Evolutionary conservation across 2,329 filamentous ascomycete species (phyloP), one percentile per base, ranked within the genome.

Genomic region (Cryoendolithus antarcticus): DNA sequence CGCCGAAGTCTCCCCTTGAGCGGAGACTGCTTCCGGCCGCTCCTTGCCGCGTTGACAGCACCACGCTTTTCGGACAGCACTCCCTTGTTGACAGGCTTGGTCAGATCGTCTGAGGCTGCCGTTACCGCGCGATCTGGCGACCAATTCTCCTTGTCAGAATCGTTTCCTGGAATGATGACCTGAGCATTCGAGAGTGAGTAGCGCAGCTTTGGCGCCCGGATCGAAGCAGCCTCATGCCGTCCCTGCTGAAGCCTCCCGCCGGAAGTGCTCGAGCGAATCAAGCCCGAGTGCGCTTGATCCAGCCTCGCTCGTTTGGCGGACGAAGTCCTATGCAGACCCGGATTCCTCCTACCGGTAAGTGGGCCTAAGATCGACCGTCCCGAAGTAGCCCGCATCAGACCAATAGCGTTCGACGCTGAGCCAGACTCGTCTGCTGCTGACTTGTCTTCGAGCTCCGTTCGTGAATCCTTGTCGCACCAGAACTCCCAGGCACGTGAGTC

Each of bases 61-160:
- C 28, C 32, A 10, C 38, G 38, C n/a, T 35, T 42, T 13, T 45
- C 43, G 35, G 30, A 36, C 41, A 28, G 32, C 15, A 10, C 40
- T 35, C 11, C 35, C 35, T 39, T 43, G 33, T n/a, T 41, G 28
- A 34, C 29, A 51, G 52, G 30, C 40, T 36, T 40, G 44, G 37
- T 55, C 48, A 10, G 59, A 50, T n/a, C 35, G 27, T 32, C 37
- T n/a, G 35, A 49, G 37, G 13, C 41, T 32, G 41, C 33, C 3
- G 9, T 30, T 1, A 44, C 10, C 4, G 40, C 40, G 19, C 67
- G 46, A 66, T 69, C 1, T 69, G 79, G 54, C 67, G 74, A 73
- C 75, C 86, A 93, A 56, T 96, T 96, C 64, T 96, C 89, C 63
- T 96, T 96, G 59, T 96, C 89, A 1, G 86, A 94, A 53, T 94